These are phyloP conservation scores for Colletotrichum lupini DNA, from an alignment of 2,329 filamentous ascomycete species.

Conservation along the genomic window DNA sequence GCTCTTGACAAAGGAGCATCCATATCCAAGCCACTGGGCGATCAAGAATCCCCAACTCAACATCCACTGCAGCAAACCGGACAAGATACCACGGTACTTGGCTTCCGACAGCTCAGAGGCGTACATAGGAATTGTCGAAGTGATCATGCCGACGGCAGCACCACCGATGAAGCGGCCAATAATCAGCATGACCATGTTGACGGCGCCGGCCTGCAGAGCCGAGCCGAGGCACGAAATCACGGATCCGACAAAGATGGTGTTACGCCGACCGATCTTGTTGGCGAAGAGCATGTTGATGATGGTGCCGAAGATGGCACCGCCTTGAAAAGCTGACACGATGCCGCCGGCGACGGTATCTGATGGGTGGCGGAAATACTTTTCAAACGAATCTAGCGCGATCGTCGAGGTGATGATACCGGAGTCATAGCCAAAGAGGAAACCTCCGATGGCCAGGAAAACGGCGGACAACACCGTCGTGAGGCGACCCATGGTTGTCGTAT, in stretches of 20 bases:
- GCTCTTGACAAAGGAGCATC: conserved; percentile 41
- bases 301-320: conserved; percentile 41
- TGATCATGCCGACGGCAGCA: conserved; percentile 58
- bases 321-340: conserved; percentile 43
- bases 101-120: conserved; percentile 53
- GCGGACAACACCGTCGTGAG: conserved; percentile 35
- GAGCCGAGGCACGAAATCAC: conserved; percentile 44
- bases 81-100: conserved; percentile 50
- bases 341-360: conserved; percentile 39
- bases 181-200: conserved; percentile 56
- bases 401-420: conserved; percentile 55
- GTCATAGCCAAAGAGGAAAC: conserved; percentile 56
- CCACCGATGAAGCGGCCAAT: conserved; percentile 60
- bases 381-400: conserved; percentile 42
- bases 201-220: conserved; percentile 45
- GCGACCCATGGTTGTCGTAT: conserved; percentile 31
- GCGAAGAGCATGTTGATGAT: conserved; percentile 45
- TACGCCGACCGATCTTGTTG: conserved; percentile 43
- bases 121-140: conserved; percentile 58
- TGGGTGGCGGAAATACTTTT: conserved; percentile 55
- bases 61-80: conserved; percentile 56
- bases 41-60: conserved; percentile 53
- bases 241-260: conserved; percentile 44
- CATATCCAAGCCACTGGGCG: conserved; percentile 48
- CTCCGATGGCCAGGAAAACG: conserved; percentile 41